A percentile compares a stretch with the other conserved stretches of the same genome.
Conservation (phyloP, 176 grass and related monocot species). For the Leersia perrieri region DNA sequence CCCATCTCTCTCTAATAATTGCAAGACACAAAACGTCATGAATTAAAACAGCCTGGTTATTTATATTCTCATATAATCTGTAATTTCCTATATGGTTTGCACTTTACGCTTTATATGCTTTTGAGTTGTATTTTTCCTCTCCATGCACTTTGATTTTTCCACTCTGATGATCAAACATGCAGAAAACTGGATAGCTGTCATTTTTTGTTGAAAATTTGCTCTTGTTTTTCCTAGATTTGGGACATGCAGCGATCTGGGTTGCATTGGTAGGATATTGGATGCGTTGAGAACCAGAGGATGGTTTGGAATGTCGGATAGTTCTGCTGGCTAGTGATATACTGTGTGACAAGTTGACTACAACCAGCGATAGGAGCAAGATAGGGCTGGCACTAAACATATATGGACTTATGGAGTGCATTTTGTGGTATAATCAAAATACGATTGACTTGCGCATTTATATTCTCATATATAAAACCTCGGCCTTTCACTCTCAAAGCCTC, state of each 20-base stretch:
- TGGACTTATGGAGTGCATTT: slow-evolving; percentile 29
- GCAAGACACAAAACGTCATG: not conserved
- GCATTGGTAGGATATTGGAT: slow-evolving; percentile 54
- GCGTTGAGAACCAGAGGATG: slow-evolving; percentile 45
- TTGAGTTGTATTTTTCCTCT: slow-evolving; percentile 7
- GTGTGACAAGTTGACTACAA: slow-evolving; percentile 46
- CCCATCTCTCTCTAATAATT: slow-evolving; percentile 4
- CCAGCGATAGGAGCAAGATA: slow-evolving; percentile 49
- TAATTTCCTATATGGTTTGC: not conserved
- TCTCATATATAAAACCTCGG: slow-evolving; percentile 27
- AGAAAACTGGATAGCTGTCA: slow-evolving; percentile 27
- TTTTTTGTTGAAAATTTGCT: slow-evolving; percentile 55
- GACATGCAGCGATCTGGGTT: slow-evolving; percentile 45
- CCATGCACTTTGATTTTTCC: slow-evolving; percentile 12
- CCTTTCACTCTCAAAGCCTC: not conserved
- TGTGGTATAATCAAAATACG: slow-evolving; percentile 46
- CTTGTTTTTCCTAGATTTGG: slow-evolving; percentile 61
- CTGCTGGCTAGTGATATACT: slow-evolving; percentile 45
- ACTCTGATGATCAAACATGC: slow-evolving; percentile 25
- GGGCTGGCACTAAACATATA: slow-evolving; percentile 40
- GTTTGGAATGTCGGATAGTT: slow-evolving; percentile 53
- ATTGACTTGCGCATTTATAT: slow-evolving; percentile 39
- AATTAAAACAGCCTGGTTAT: not conserved
- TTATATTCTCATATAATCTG: not conserved
- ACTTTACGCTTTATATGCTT: not conserved